Conservation (phyloP, 164 flowering plant genomes). For the Taxillus chinensis region DNA sequence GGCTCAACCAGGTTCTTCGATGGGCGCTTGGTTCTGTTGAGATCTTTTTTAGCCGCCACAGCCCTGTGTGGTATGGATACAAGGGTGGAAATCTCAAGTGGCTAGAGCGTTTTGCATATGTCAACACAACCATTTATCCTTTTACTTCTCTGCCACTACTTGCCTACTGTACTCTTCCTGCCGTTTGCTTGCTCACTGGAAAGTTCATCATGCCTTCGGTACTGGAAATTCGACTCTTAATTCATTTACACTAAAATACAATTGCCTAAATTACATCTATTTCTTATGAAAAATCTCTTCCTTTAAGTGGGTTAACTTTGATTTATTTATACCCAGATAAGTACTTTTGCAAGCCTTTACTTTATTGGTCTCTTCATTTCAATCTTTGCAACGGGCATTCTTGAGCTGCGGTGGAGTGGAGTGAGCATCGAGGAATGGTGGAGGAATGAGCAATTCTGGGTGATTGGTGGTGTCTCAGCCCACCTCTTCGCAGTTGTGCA, state of each 20-base stretch:
- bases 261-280: too few relatives aligned
- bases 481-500: slow-evolving; percentile 75
- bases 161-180: slow-evolving; percentile 82
- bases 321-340: slow-evolving; percentile 39
- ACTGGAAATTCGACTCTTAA: slow-evolving; percentile 8
- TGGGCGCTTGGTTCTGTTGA: slow-evolving; percentile 97
- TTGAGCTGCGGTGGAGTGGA: slow-evolving; percentile 86
- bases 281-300: background rate
- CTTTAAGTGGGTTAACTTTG: background rate
- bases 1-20: slow-evolving; percentile 89
- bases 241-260: background rate
- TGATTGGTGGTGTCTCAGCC: slow-evolving; percentile 81
- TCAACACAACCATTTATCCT: slow-evolving; percentile 88
- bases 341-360: slow-evolving; percentile 78
- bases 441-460: slow-evolving; percentile 94
- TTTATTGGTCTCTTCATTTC: slow-evolving; percentile 72
- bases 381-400: slow-evolving; percentile 73
- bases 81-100: slow-evolving; percentile 80
- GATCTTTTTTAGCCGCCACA: slow-evolving; percentile 83
- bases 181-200: slow-evolving; percentile 85
- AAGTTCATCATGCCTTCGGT: slow-evolving; percentile 94
- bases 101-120: slow-evolving; percentile 74
- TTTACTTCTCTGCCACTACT: slow-evolving; percentile 80
- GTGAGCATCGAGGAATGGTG: slow-evolving; percentile 92
- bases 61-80: slow-evolving; percentile 73